Base-by-base conservation (phyloP, 495 filamentous ascomycete genomes). In the Xylaria nigripes region DNA sequence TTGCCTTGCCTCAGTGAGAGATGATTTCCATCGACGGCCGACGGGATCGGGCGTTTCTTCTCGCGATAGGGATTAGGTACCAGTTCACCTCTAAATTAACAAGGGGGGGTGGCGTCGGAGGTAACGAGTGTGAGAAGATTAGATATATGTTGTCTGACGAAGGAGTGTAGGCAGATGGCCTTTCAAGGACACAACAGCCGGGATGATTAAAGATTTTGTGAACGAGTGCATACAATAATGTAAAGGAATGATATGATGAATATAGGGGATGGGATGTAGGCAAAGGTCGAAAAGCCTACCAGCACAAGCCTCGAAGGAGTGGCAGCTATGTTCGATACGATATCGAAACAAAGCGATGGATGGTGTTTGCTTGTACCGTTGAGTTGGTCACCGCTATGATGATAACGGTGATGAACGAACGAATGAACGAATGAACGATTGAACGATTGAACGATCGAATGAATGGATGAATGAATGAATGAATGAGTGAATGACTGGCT, bases 311-410 rank as follows among this genome's bases (percentile, higher is more conserved):
- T 48, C 34, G 51, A 55, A 32, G 38, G 45, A 50, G 56, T 30
- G 58, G 30, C 30, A 29, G 38, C 54, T 50, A 10, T 46, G 42
- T 52, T 51, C 48, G 22, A 48, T 34, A 32, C 55, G 22, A 48
- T 42, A 15, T n/a, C n/a, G n/a, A 46, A 48, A 55, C 53, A 50
- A 55, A 55, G 53, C 16, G n/a, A 40, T 4, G 32, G 44, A 42
- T 38, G 46, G 24, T 48, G 32, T 23, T 8, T 25, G 25, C 1
- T 27, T 16, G 15, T 15, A 10, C 10, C 8, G 2, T 2, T 12
- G 36, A 40, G 5, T 16, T 4, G n/a, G 36, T 40, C 3, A 40
- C 36, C n/a, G 36, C 32, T 36, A 16, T 18, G 15, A 9, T 5
- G 36, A 3, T 13, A 19, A 16, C 18, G 36, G 9, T 4, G 9